Percentiles rank a stretch among this genome's conserved stretches.
phyloP scores from a whole-genome alignment of 495 filamentous ascomycete species.

The Neurospora discreta region DNA sequence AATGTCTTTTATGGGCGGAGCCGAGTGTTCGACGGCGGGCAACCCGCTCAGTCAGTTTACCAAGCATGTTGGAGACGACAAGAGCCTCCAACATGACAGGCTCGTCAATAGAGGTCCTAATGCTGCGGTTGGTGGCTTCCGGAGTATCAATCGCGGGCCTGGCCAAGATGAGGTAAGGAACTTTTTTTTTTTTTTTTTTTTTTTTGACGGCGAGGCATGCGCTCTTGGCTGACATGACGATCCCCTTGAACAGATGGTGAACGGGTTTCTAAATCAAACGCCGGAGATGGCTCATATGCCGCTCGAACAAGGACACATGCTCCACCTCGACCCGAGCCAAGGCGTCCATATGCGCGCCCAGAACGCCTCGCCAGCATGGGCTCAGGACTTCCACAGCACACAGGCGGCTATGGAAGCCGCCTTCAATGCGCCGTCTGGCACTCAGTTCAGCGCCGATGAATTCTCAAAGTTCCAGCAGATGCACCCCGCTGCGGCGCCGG shows the following conservation, averaged over 20 bases:
- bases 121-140: constrained; percentile 29
- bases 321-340: constrained; percentile 30
- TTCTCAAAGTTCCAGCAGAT: constrained; percentile 78
- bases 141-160: constrained; percentile 26
- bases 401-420: constrained; percentile 74
- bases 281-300: constrained; percentile 31
- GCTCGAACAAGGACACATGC: constrained; percentile 27
- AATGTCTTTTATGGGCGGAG: constrained; percentile 92
- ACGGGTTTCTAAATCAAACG: constrained; percentile 76
- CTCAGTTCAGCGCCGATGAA: constrained; percentile 70
- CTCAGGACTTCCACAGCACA: constrained; percentile 42
- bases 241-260: constrained; percentile 58
- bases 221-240: not conserved
- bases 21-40: constrained; percentile 91
- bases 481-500: constrained; percentile 28
- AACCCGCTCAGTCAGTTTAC: constrained; percentile 95
- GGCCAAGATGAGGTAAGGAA: constrained; percentile 38
- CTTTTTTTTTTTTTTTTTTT: too few species aligned
- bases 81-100: constrained; percentile 81
- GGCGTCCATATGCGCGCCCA: constrained; percentile 36
- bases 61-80: constrained; percentile 91
- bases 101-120: constrained; percentile 60
- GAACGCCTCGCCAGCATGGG: constrained; percentile 43
- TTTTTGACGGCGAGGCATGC: not conserved
- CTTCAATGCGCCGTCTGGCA: constrained; percentile 48